Conservation (phyloP, 306 rosid genomes). For the Quillaja saponaria region DNA sequence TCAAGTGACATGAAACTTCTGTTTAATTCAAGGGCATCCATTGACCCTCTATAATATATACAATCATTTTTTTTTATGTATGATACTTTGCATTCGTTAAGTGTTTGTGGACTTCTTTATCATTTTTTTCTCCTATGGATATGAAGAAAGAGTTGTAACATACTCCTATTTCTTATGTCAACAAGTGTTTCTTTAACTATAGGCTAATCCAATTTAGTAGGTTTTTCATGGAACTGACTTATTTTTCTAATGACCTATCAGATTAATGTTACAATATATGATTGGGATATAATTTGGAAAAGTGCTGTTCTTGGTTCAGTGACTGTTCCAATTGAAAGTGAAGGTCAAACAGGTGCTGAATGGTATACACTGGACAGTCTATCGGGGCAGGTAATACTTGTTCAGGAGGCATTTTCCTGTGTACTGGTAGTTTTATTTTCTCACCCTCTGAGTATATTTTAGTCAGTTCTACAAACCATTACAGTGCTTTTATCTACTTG, state of each 20-base stretch:
- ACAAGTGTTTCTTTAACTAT: slow-evolving; percentile 32
- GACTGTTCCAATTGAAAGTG: slow-evolving; percentile 80
- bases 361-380: slow-evolving; percentile 85
- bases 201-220: slow-evolving; percentile 37
- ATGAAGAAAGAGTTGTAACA: slow-evolving; percentile 12
- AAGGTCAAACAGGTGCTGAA: slow-evolving; percentile 88
- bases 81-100: too few relatives aligned
- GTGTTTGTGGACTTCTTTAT: not conserved
- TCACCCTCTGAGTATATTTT: not conserved
- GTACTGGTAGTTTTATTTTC: slow-evolving; percentile 23
- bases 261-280: slow-evolving; percentile 90
- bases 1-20: too few relatives aligned
- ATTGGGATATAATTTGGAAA: slow-evolving; percentile 99
- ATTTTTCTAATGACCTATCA: slow-evolving; percentile 55
- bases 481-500: slow-evolving; percentile 35
- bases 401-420: slow-evolving; percentile 22
- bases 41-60: too few relatives aligned
- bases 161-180: slow-evolving; percentile 16
- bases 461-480: slow-evolving; percentile 29
- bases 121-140: not conserved
- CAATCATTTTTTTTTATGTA: too few relatives aligned
- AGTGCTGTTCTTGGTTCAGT: slow-evolving; percentile 96
- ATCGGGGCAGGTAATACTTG: slow-evolving; percentile 83
- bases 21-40: too few relatives aligned
- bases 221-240: slow-evolving; percentile 55